Evolutionary conservation across 192 early-diverging fungal species (phyloP), one percentile per base, ranked within the genome.

Genomic region (Entomortierella lignicola): DNA sequence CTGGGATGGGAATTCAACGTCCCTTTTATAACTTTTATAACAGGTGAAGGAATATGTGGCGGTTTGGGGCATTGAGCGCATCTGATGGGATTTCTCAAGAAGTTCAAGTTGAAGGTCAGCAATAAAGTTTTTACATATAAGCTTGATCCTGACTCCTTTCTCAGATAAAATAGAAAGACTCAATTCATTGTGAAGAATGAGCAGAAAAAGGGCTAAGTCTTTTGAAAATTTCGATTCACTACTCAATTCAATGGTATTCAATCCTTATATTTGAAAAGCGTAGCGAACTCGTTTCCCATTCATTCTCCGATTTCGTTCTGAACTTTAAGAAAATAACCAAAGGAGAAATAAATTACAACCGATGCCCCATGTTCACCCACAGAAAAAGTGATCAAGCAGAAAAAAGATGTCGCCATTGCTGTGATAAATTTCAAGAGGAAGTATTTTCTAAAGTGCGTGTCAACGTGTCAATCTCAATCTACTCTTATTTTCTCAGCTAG

Each of bases 281-380:
- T 34, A 13, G 48, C 47, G 48, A 63, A 63, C 61, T 63, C 61
- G 61, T 63, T 63, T 63, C 61, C 61, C 61, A 63, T 63, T 63
- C 61, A 63, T 0, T 37, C 50, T 63, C 61, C 61, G 61, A 4
- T 4, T 4, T 15, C 17, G 12, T 11, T 47, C 47, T 34, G 17
- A 29, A 57, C 55, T 6, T 6, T 26, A 13, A 26, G 26, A 54
- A 23, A 37, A 37, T 37, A 37, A 37, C 10, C n/a, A n/a, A n/a
- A 37, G 10, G 4, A 37, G 10, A 37, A 37, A 37, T 7, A 37
- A 37, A 37, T 37, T 10, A 37, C 5, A 4, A 10, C 34, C 10
- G 34, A 37, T 10, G 10, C 34, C 10, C 34, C 34, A 7, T 37
- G 34, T 37, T 10, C 4, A 37, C 34, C 34, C 4, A 7, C 4